Evolutionary conservation across 441 rosid genomes (phyloP).

Genomic region (Kokia cookei): DNA sequence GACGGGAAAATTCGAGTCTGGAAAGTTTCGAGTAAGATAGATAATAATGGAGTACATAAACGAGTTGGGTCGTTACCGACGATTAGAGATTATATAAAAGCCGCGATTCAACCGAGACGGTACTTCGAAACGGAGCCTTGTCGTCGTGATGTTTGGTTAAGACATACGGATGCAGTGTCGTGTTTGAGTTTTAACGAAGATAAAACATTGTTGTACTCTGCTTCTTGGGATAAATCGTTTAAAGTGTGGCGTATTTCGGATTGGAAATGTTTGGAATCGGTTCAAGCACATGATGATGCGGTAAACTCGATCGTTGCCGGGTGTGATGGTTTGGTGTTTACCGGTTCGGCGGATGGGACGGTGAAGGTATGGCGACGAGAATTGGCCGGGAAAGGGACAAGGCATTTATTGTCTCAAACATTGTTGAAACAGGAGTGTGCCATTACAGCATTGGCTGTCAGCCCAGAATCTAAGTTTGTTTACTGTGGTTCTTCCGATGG

Average conservation of each 20-base stretch:
- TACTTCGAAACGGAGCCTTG: slow-evolving; percentile 48
- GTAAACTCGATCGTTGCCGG: slow-evolving; percentile 65
- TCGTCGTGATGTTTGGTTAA: slow-evolving; percentile 39
- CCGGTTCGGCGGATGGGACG: slow-evolving; percentile 91
- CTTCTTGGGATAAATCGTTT: slow-evolving; percentile 86
- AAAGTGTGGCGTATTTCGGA: slow-evolving; percentile 74
- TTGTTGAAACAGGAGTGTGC: slow-evolving; percentile 78
- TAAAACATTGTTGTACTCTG: slow-evolving; percentile 46
- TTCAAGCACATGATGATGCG: slow-evolving; percentile 79
- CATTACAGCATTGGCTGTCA: slow-evolving; percentile 60
- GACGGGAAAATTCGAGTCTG: slow-evolving; percentile 86
- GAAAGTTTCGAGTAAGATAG: slow-evolving; percentile 44
- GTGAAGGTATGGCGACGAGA: slow-evolving; percentile 92
- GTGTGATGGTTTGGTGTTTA: slow-evolving; percentile 73
- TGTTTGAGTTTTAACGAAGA: slow-evolving; percentile 74
- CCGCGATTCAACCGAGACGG: slow-evolving; percentile 49
- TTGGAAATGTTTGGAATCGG: slow-evolving; percentile 67
- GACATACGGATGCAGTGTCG: slow-evolving; percentile 79
- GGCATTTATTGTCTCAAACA: slow-evolving; percentile 74
- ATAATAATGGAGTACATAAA: slow-evolving; percentile 21
- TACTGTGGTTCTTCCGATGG: slow-evolving; percentile 93
- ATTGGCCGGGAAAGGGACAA: slow-evolving; percentile 75
- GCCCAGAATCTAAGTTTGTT: slow-evolving; percentile 40
- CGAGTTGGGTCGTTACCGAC: slow-evolving; percentile 66
- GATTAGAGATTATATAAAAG: slow-evolving; percentile 45